Evolutionary conservation across 768 basidiomycete species (phyloP).

Genomic region (Asterophora lycoperdoides): DNA sequence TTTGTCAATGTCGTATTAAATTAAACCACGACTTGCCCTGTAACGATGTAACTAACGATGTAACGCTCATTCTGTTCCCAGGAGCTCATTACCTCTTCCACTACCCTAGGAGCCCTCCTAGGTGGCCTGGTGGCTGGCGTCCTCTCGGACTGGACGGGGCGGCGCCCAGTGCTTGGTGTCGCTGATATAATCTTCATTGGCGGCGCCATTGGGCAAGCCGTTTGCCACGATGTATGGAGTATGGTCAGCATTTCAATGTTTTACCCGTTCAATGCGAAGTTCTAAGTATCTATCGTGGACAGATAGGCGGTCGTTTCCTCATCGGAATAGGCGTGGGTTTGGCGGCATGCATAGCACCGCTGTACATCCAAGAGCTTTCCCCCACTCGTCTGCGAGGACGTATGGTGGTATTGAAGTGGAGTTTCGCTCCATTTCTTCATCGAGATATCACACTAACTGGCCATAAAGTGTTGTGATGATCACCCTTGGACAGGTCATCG

Average conservation of each 20-base stretch:
- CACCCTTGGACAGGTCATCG: slow-evolving; percentile 76
- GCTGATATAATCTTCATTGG: slow-evolving; percentile 73
- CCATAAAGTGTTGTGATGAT: slow-evolving; percentile 63
- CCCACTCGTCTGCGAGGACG: slow-evolving; percentile 70
- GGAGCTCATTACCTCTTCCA: slow-evolving; percentile 80
- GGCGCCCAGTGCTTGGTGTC: slow-evolving; percentile 57
- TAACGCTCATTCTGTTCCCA: slow-evolving; percentile 19
- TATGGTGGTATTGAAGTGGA: slow-evolving; percentile 72
- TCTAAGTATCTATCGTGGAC: neutral
- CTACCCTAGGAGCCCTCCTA: slow-evolving; percentile 71
- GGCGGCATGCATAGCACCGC: slow-evolving; percentile 73
- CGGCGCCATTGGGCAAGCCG: slow-evolving; percentile 69
- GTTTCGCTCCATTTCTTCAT: slow-evolving; percentile 5
- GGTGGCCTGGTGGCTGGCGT: slow-evolving; percentile 71
- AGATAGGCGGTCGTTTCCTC: slow-evolving; percentile 71
- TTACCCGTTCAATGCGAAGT: neutral
- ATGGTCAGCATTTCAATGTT: slow-evolving; percentile 44
- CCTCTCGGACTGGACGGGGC: slow-evolving; percentile 67
- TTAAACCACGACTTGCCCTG: neutral
- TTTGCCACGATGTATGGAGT: slow-evolving; percentile 62
- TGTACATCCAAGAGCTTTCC: slow-evolving; percentile 82
- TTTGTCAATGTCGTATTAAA: slow-evolving; percentile 17
- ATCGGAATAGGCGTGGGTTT: slow-evolving; percentile 73
- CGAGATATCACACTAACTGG: no score
- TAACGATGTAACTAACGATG: no score